phyloP scores from a whole-genome alignment of 257 asterid genomes.

The Forsythia viridissima region DNA sequence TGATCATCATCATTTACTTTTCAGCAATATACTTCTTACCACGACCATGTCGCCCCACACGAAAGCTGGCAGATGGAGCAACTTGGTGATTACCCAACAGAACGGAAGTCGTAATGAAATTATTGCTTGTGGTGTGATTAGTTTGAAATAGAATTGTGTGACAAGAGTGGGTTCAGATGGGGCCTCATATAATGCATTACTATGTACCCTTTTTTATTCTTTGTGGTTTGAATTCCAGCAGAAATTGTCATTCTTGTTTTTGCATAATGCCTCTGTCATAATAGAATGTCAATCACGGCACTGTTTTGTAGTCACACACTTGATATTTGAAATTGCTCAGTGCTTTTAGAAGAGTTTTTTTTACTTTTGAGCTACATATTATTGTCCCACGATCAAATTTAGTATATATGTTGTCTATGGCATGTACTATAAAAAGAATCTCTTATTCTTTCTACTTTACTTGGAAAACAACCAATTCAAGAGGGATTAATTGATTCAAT shows the following conservation, averaged over 20 bases:
- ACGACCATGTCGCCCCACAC: conserved; percentile 80
- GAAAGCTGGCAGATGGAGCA: conserved; percentile 93
- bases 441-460: too few relatives aligned
- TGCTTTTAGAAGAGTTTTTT: background rate
- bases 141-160: conserved; percentile 15
- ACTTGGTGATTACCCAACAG: conserved; percentile 55
- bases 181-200: conserved; percentile 33
- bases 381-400: background rate
- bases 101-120: conserved; percentile 39
- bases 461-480: too few relatives aligned
- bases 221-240: conserved; percentile 31
- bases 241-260: conserved; percentile 22
- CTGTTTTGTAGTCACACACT: conserved; percentile 18
- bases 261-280: conserved; percentile 18
- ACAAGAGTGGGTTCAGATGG: conserved; percentile 29
- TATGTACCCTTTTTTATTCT: conserved; percentile 33
- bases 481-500: background rate
- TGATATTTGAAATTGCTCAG: conserved; percentile 2
- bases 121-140: conserved; percentile 35
- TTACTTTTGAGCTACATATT: background rate
- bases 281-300: conserved; percentile 23
- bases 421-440: background rate
- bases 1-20: conserved; percentile 25
- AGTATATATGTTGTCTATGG: background rate
- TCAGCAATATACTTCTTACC: conserved; percentile 66